Percentiles rank a stretch among this genome's conserved stretches.
Conservation (phyloP, 495 filamentous ascomycete genomes). For the Lentithecium fluviatile region DNA sequence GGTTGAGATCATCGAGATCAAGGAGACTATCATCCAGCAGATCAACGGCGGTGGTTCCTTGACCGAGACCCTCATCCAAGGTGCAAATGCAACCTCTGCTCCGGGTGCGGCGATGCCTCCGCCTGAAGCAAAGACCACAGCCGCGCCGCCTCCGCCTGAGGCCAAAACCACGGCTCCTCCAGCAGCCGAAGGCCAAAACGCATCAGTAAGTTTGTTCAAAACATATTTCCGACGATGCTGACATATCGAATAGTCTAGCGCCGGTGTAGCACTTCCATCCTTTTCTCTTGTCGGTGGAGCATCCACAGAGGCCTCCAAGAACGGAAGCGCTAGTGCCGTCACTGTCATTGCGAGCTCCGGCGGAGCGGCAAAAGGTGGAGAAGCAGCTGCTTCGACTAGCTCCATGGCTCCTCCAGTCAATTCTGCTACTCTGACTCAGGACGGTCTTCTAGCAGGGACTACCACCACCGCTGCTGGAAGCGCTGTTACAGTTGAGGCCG, state of each 20-base stretch:
- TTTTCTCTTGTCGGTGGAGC: neutral
- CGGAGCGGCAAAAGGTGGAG: neutral
- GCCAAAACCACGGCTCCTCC: neutral
- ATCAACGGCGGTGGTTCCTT: neutral
- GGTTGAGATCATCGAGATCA: slow-evolving; percentile 19
- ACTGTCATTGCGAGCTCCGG: neutral
- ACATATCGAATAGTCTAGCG: neutral
- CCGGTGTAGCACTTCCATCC: neutral
- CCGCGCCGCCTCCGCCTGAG: too few relatives aligned
- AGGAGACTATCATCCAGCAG: slow-evolving; percentile 11
- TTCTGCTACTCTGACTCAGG: too few relatives aligned
- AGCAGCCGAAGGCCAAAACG: neutral
- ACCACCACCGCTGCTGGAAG: too few relatives aligned
- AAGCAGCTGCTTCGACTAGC: too few relatives aligned
- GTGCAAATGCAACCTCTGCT: slow-evolving; percentile 71
- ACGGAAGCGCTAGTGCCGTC: neutral
- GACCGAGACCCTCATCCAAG: slow-evolving; percentile 77
- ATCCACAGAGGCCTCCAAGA: slow-evolving; percentile 38
- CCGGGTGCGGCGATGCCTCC: too few relatives aligned
- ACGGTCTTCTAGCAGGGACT: too few relatives aligned
- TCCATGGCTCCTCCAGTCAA: too few relatives aligned
- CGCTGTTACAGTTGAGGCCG: too few relatives aligned
- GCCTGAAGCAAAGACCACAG: too few relatives aligned
- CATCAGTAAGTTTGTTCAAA: neutral
- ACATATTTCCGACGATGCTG: neutral